A percentile compares a stretch with the other conserved stretches of the same genome.
These are phyloP conservation scores for Fusarium penzigii DNA, from an alignment of 2,329 filamentous ascomycete species.

Conservation along the genomic window DNA sequence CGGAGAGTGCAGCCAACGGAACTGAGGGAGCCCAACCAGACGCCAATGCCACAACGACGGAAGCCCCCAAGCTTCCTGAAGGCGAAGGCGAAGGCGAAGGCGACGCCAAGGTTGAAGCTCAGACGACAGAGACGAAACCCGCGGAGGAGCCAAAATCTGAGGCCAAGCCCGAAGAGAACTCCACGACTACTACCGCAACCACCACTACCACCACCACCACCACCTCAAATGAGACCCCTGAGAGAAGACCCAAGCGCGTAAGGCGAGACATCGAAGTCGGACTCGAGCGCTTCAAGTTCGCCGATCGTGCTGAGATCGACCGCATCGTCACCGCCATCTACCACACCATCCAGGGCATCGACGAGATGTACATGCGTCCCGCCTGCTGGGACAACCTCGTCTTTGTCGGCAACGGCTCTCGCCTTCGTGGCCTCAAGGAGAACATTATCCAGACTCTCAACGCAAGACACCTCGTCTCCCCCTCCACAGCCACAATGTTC, in stretches of 20 bases:
- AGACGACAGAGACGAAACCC: slow-evolving; percentile 20
- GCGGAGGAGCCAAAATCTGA: slow-evolving; percentile 21
- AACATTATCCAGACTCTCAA: slow-evolving; percentile 79
- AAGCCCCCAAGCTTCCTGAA: slow-evolving; percentile 30
- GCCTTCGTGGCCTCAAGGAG: slow-evolving; percentile 78
- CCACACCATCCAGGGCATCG: slow-evolving; percentile 77
- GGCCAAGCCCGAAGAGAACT: slow-evolving; percentile 1
- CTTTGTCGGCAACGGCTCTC: slow-evolving; percentile 84
- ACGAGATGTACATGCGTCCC: slow-evolving; percentile 81
- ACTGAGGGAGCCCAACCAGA: slow-evolving; percentile 11
- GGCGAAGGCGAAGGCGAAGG: slow-evolving; percentile 8
- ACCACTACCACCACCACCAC: slow-evolving; percentile 2
- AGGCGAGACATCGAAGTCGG: slow-evolving; percentile 75
- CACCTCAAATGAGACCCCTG: slow-evolving; percentile 33
- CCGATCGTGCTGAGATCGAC: slow-evolving; percentile 73
- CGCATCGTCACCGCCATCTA: slow-evolving; percentile 83
- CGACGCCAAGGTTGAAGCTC: slow-evolving; percentile 5
- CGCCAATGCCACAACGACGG: slow-evolving; percentile 10
- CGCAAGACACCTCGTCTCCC: slow-evolving; percentile 85
- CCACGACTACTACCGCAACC: neutral
- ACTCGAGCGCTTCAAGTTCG: slow-evolving; percentile 71
- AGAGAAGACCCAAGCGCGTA: slow-evolving; percentile 56
- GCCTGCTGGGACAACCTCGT: slow-evolving; percentile 90
- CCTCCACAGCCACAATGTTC: slow-evolving; percentile 92
- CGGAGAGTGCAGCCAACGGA: slow-evolving; percentile 16